Base-by-base conservation (phyloP, 176 grass and related monocot species). In the Cenchrus fungigraminus region DNA sequence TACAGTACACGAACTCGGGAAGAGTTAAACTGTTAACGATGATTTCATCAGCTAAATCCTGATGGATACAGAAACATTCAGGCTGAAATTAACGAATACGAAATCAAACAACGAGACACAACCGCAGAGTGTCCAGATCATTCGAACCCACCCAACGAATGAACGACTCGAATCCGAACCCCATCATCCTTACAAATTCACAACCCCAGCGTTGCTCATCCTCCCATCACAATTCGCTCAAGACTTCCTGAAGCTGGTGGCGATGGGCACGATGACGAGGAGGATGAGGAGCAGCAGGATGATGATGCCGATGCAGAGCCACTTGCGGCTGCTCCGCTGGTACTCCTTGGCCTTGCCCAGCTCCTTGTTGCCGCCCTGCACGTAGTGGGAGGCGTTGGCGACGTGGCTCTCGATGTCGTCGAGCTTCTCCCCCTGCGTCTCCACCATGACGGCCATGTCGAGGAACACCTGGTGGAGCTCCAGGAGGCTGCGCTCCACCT, bases 391-490 rank as follows among this genome's bases (percentile, higher is more conserved):
- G 78, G 97, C 91, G 53, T 87, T 95, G 56, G 46, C 56, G 59
- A 96, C 91, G 32, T 99, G 94, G 70, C 59, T 74, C 88, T 91
- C 91, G 76, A 99, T 99, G 88, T 92, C 76, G 65, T 99, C 84
- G 55, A 97, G 56, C 59, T 90, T 84, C 68, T 97, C 92, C 54
- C 94, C 94, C 86, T 97, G 94, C 54, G 83, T 78, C 83, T 97
- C 88, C 76, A 97, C 92, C 85, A 94, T 79, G 79, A 97, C 90
- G 57, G 94, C 92, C 94, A 97, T 97, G 91, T 97, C 92, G 66
- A 97, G 51, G 61, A 97, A 97, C 82, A 97, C 91, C 92, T 94
- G 91, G 83, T 97, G 94, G 72, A 97, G 92, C 90, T 97, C 94
- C 31, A 97, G 88, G 85, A 97, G 85, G 86, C 86, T 97, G 74